Evolutionary conservation across 345 rosid species (phyloP).

Genomic region (Lepidium didymum): DNA sequence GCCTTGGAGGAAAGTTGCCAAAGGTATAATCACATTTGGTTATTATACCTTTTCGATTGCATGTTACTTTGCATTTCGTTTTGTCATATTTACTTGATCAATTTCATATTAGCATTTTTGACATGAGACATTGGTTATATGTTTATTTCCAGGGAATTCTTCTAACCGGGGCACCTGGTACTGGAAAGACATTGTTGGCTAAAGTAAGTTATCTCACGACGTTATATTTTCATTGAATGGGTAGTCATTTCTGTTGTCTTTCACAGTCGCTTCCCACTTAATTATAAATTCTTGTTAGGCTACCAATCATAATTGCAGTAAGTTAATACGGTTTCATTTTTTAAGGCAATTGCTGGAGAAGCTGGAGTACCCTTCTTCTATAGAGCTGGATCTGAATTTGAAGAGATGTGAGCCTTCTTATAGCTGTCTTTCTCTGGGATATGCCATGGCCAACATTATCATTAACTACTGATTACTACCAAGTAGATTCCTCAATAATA

Average conservation of each 20-base stretch:
- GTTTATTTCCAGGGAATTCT: constrained; percentile 76
- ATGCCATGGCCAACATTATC: background rate
- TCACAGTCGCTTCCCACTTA: background rate
- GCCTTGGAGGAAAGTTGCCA: constrained; percentile 98
- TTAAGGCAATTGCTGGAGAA: constrained; percentile 99
- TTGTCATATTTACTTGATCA: background rate
- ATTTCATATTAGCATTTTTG: background rate
- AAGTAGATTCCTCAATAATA: background rate
- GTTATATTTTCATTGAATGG: background rate
- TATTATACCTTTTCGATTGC: background rate
- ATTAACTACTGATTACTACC: background rate
- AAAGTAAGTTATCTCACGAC: constrained; percentile 47
- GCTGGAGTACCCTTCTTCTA: constrained; percentile 99
- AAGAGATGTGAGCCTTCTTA: constrained; percentile 77
- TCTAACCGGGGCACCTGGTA: constrained; percentile 98
- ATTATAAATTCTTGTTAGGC: background rate
- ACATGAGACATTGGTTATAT: constrained; percentile 3
- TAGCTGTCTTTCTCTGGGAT: background rate
- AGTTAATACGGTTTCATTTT: constrained; percentile 17
- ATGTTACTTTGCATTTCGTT: background rate
- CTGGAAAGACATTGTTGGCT: constrained; percentile 96
- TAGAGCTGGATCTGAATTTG: constrained; percentile 99
- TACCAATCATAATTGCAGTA: background rate
- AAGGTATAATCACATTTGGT: constrained; percentile 50
- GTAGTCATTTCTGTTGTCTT: background rate